Evolutionary conservation across 805 yeast genomes (phyloP), one percentile per base, ranked within the genome.

Genomic region (Candida verbasci): DNA sequence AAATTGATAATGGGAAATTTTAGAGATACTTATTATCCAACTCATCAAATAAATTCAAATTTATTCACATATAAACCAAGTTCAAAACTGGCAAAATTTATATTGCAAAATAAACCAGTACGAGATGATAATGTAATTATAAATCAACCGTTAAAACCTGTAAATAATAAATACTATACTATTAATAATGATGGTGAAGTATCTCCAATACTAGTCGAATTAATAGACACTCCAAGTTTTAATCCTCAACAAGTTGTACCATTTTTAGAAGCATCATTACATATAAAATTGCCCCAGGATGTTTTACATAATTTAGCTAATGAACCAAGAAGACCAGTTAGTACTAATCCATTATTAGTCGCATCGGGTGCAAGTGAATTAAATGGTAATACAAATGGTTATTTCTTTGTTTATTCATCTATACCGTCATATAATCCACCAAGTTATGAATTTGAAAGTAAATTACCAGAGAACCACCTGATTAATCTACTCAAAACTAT

Each of bases 331-430:
- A 62, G 65, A 40, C 79, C 80, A 3, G 83, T 77, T 0, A 68
- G 75, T 9, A 80, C 86, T 5, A 78, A 77, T 35, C 84, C 89
- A 3, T 54, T 84, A 38, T 55, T 84, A 9, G 85, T 81, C 3
- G 91, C 87, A 4, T 78, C 86, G 25, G 93, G 93, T 1, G 85
- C 88, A 4, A 74, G 86, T 29, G 91, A 82, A 41, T 56, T 84
- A 46, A 82, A 84, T 51, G 89, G 88, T 4, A 68, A 76, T 22
- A 72, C 84, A n/a, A 82, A 82, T 52, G 91, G 89, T 0, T 84
- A 84, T 53, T 64, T 82, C 29, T 67, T 82, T 24, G 78, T 80
- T 31, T 84, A 82, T 54, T 73, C 80, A 38, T 80, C 86, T 2
- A 74, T 83, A 2, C 93, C 94, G 0, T 68, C 74, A 16, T 47